Percentiles rank a stretch among this genome's conserved stretches.
Conservation (phyloP, 305 asterid genomes). For the Fraxinus greggii region DNA sequence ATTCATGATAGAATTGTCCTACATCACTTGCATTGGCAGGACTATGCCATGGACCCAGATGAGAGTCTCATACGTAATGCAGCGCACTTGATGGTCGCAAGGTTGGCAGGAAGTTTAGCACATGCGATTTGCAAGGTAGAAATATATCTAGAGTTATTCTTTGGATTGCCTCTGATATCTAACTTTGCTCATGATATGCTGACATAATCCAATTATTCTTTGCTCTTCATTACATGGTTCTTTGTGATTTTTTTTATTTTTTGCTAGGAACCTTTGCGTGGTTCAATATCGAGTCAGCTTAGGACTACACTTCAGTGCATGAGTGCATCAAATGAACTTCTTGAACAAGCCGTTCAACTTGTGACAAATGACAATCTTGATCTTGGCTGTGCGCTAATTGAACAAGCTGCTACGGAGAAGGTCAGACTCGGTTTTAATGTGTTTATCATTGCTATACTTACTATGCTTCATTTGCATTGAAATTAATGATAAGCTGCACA, state of each 20-base stretch:
- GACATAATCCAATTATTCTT: neutral
- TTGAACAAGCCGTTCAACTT: conserved; percentile 82
- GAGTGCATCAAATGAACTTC: conserved; percentile 55
- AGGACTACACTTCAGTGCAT: conserved; percentile 74
- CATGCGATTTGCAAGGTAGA: conserved; percentile 99
- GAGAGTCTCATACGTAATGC: conserved; percentile 89
- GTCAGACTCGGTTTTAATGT: conserved; percentile 33
- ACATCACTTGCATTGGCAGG: conserved; percentile 49
- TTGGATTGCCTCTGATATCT: neutral
- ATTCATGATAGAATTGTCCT: neutral
- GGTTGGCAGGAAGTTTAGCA: conserved; percentile 97
- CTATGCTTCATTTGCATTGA: conserved; percentile 11
- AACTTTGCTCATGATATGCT: neutral
- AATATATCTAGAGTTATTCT: conserved; percentile 8
- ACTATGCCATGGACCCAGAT: conserved; percentile 96
- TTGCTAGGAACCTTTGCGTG: conserved; percentile 85
- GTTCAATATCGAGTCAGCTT: conserved; percentile 79
- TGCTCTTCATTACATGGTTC: conserved; percentile 8
- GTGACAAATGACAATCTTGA: conserved; percentile 97
- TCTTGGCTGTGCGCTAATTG: conserved; percentile 97
- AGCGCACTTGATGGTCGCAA: conserved; percentile 98
- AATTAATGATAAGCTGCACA: conserved; percentile 4
- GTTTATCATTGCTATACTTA: conserved; percentile 10
- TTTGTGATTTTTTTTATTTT: conserved; percentile 14
- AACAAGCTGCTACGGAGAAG: conserved; percentile 99